A percentile compares a stretch with the other conserved stretches of the same genome.
Evolutionary conservation across 768 basidiomycete species (phyloP).

Genomic region (Kwoniella sp.): DNA sequence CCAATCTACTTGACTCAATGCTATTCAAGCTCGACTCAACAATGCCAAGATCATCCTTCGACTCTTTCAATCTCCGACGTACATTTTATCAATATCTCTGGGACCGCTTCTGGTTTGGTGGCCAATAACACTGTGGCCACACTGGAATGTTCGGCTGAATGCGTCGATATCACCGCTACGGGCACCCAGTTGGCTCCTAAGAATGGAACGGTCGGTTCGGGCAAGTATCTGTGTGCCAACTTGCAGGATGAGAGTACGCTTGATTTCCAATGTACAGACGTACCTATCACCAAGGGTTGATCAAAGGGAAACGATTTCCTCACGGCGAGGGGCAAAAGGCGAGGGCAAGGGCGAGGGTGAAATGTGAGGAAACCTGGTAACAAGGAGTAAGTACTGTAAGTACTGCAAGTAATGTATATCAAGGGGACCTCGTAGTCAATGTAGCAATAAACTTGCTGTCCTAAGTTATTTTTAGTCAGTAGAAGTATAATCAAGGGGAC

Average conservation of each 20-base stretch:
- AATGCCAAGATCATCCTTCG: slow-evolving; percentile 56
- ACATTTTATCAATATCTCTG: slow-evolving; percentile 63
- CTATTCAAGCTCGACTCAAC: slow-evolving; percentile 60
- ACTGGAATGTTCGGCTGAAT: slow-evolving; percentile 61
- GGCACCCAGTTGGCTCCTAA: slow-evolving; percentile 55
- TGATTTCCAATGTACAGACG: slow-evolving; percentile 32
- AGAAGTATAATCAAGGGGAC: no score
- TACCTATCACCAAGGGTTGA: slow-evolving; percentile 29
- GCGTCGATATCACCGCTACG: slow-evolving; percentile 57
- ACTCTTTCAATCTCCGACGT: slow-evolving; percentile 63
- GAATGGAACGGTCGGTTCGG: slow-evolving; percentile 57
- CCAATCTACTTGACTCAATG: slow-evolving; percentile 64
- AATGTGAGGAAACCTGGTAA: no score
- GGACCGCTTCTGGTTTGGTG: slow-evolving; percentile 60
- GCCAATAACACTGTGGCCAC: slow-evolving; percentile 61
- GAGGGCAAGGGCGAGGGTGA: no score
- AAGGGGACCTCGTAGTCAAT: no score
- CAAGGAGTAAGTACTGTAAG: no score
- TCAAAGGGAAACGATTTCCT: not conserved
- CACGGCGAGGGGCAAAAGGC: no score
- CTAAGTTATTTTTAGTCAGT: no score
- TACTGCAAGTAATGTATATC: no score
- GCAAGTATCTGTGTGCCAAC: slow-evolving; percentile 59
- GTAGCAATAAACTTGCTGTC: no score
- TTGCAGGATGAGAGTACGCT: slow-evolving; percentile 57